phyloP scores from a whole-genome alignment of 352 stramenopile species.

The Globisporangium emineosum region DNA sequence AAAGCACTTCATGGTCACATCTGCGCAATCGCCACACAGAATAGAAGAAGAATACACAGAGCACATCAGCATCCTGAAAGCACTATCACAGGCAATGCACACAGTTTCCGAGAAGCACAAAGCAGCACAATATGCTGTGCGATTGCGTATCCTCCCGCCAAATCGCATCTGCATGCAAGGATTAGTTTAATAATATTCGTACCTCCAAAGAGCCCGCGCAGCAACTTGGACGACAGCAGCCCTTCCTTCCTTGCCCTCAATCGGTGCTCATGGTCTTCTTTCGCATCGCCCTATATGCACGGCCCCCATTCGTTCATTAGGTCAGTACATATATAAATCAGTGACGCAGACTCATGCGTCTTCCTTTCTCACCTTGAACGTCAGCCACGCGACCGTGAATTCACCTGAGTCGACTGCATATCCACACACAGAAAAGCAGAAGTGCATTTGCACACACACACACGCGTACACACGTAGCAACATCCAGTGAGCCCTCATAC shows the following conservation, averaged over 20 bases:
- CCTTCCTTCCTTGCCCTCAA: slow-evolving; percentile 67
- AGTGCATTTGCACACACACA: neutral
- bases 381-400: slow-evolving; percentile 85
- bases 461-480: slow-evolving; percentile 1
- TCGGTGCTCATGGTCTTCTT: slow-evolving; percentile 62
- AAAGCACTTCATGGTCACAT: slow-evolving; percentile 64
- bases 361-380: slow-evolving; percentile 63
- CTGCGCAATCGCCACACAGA: slow-evolving; percentile 21
- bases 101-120: neutral
- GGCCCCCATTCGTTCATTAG: neutral
- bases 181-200: neutral
- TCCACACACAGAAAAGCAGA: neutral
- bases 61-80: neutral
- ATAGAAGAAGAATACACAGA: neutral
- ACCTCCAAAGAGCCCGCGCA: slow-evolving; percentile 76
- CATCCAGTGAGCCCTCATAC: neutral
- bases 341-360: neutral
- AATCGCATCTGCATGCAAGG: neutral
- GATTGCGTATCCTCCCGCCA: neutral
- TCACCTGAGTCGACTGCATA: slow-evolving; percentile 63
- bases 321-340: slow-evolving; percentile 7
- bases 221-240: slow-evolving; percentile 71
- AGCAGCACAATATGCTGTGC: neutral
- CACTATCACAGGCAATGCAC: neutral
- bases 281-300: slow-evolving; percentile 49